Conservation (phyloP, 441 rosid species). For the Pelargonium cotyledonis region DNA sequence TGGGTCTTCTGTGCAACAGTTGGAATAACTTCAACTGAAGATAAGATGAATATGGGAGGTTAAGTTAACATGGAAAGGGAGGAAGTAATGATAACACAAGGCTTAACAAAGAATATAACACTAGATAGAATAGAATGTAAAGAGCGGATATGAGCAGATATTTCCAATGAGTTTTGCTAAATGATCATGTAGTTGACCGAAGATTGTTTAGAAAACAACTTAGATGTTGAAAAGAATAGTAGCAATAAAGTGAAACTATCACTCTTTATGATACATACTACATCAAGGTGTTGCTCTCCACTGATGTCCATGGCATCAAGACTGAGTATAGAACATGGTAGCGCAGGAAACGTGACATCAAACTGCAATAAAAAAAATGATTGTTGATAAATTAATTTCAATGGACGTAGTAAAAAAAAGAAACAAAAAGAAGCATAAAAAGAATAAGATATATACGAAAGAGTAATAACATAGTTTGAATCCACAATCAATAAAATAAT, state of each 20-base stretch:
- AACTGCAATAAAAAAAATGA: conserved; percentile 38
- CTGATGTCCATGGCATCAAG: conserved; percentile 96
- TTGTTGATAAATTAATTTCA: neutral
- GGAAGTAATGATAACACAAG: too few species aligned
- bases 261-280: conserved; percentile 39
- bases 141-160: too few species aligned
- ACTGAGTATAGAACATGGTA: conserved; percentile 88
- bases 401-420: neutral
- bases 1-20: too few species aligned
- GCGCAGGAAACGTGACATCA: conserved; percentile 88
- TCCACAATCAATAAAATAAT: neutral
- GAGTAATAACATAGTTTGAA: neutral
- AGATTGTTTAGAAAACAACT: neutral
- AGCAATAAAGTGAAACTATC: neutral
- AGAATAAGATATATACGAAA: neutral
- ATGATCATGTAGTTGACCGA: too few species aligned
- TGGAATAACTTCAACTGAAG: too few species aligned
- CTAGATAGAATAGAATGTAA: neutral
- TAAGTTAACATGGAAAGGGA: too few species aligned
- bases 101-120: too few species aligned
- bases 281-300: conserved; percentile 94
- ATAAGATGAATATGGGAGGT: too few species aligned
- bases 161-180: too few species aligned
- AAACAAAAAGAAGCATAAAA: neutral
- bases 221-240: neutral